Percentiles rank a stretch among this genome's conserved stretches.
These are phyloP conservation scores for Elaeis guineensis DNA, from an alignment of 176 grass and related monocot species.

Conservation along the genomic window DNA sequence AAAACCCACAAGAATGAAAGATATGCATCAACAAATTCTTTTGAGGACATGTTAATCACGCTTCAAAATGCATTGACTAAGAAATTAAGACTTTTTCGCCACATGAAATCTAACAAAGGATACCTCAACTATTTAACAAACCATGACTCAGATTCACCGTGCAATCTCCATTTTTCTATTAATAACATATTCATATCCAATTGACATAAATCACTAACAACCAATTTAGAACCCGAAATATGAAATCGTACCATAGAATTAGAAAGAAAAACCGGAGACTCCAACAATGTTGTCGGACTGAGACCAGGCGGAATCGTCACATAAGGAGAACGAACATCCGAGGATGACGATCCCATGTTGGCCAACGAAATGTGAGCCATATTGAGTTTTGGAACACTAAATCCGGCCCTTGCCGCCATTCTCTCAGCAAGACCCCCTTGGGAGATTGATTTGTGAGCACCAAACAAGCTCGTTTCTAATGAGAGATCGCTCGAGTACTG, in stretches of 20 bases:
- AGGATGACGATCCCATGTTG: constrained; percentile 6
- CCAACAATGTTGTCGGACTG: constrained; percentile 53
- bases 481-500: constrained; percentile 3
- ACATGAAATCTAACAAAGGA: too few relatives aligned
- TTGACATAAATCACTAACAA: constrained; percentile 18
- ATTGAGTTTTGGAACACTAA: constrained; percentile 35
- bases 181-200: constrained; percentile 9
- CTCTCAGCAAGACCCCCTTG: constrained; percentile 22
- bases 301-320: constrained; percentile 66
- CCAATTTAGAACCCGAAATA: not conserved
- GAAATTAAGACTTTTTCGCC: too few relatives aligned
- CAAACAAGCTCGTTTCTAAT: not conserved
- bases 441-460: not conserved
- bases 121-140: too few relatives aligned
- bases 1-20: too few relatives aligned
- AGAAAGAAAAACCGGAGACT: constrained; percentile 69
- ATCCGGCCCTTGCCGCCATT: constrained; percentile 38
- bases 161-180: not conserved
- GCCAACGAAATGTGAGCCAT: constrained; percentile 10
- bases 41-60: too few relatives aligned
- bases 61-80: too few relatives aligned
- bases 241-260: constrained; percentile 47
- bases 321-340: constrained; percentile 48
- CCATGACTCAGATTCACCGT: too few relatives aligned
- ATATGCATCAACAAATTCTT: too few relatives aligned